Evolutionary conservation across 1,139 yeast species (phyloP).

Genomic region (Tardiomyces digboiensis): DNA sequence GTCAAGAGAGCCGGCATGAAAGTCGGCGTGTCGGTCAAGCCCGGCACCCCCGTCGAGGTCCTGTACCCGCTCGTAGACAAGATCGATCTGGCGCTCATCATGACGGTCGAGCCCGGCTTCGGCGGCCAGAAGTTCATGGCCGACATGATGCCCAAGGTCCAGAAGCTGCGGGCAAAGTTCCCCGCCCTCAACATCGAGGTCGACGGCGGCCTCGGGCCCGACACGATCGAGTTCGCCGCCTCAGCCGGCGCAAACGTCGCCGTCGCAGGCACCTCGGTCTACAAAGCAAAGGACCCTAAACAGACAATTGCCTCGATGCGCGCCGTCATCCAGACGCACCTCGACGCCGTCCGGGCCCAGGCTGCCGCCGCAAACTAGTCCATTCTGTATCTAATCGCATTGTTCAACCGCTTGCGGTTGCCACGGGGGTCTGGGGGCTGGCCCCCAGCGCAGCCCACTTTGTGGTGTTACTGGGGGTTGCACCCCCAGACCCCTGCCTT

Average conservation of each 20-base stretch:
- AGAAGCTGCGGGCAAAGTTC: conserved; percentile 55
- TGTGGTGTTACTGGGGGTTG: no score
- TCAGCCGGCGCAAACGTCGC: conserved; percentile 96
- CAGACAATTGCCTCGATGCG: conserved; percentile 64
- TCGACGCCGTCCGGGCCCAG: background rate
- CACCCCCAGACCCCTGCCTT: no score
- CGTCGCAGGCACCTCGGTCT: conserved; percentile 95
- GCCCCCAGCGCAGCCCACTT: no score
- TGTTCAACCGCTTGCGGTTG: no score
- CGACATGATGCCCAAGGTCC: conserved; percentile 95
- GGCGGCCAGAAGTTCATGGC: conserved; percentile 98
- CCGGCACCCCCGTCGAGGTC: conserved; percentile 84
- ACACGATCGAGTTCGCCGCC: conserved; percentile 77
- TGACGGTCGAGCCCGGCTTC: conserved; percentile 99
- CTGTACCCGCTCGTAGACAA: conserved; percentile 65
- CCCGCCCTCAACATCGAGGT: conserved; percentile 87
- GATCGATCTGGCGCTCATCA: conserved; percentile 87
- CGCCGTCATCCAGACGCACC: conserved; percentile 39
- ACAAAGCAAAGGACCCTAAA: conserved; percentile 69
- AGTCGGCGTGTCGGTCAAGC: conserved; percentile 94
- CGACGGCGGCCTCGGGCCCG: conserved; percentile 92
- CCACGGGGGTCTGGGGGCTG: no score
- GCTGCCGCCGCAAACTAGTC: background rate
- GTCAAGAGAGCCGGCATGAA: conserved; percentile 78
- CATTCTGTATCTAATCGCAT: no score